These are phyloP conservation scores for Fusarium drepaniforme DNA, from an alignment of 2,329 filamentous ascomycete genomes.

Conservation along the genomic window DNA sequence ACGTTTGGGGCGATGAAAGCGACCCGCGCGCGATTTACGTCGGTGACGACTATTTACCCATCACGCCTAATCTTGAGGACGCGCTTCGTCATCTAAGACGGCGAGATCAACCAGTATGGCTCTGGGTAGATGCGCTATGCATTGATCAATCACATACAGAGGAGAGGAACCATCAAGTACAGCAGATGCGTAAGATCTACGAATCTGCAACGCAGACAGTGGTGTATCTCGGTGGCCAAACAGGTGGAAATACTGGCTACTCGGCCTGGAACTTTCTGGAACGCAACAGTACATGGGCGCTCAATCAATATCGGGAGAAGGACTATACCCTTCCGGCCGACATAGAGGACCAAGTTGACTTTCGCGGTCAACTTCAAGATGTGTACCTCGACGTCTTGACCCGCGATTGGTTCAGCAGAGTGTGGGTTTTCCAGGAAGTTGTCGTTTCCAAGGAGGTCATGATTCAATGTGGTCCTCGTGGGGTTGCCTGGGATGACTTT, in stretches of 20 bases:
- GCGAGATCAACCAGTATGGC: background rate
- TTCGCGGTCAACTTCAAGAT: background rate
- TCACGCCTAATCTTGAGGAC: background rate
- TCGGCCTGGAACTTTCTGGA: background rate
- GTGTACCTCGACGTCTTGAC: background rate
- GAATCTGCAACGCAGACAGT: background rate
- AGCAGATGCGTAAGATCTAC: background rate
- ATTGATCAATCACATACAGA: background rate
- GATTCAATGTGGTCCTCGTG: background rate
- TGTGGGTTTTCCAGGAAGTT: background rate
- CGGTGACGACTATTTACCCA: background rate
- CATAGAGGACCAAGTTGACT: background rate
- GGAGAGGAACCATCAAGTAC: background rate
- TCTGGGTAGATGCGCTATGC: background rate
- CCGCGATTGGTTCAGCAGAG: background rate
- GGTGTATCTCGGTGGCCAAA: background rate
- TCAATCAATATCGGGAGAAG: background rate
- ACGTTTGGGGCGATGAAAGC: background rate
- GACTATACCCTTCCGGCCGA: background rate
- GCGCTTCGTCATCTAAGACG: background rate
- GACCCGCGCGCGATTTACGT: background rate
- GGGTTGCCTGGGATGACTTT: background rate
- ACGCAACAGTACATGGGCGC: background rate
- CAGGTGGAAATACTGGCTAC: background rate
- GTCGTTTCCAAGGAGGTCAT: background rate